Evolutionary conservation across 495 filamentous ascomycete species (phyloP).

Genomic region (Apodospora peruviana): DNA sequence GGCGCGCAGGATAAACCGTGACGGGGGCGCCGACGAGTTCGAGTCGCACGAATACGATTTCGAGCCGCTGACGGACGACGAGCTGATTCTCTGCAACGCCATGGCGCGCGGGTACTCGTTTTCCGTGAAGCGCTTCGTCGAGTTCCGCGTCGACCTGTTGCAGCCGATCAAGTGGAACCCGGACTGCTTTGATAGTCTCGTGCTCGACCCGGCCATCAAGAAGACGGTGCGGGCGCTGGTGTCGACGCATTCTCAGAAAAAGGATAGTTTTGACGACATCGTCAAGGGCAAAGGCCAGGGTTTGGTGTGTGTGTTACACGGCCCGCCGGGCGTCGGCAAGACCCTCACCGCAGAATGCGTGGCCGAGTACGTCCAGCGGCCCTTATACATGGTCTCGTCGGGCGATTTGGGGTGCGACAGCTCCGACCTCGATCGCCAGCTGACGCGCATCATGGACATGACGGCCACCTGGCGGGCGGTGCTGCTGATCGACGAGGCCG

Average conservation of each 20-base stretch:
- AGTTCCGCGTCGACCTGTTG: slow-evolving; percentile 28
- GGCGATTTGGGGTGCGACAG: slow-evolving; percentile 44
- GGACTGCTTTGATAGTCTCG: slow-evolving; percentile 47
- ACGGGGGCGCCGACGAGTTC: slow-evolving; percentile 1
- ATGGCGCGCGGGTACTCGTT: slow-evolving; percentile 33
- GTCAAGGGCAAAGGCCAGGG: slow-evolving; percentile 32
- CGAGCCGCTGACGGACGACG: slow-evolving; percentile 22
- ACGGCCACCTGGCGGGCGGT: slow-evolving; percentile 51
- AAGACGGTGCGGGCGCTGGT: slow-evolving; percentile 49
- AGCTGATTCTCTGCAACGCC: slow-evolving; percentile 22
- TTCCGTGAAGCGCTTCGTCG: slow-evolving; percentile 21
- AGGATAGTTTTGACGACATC: slow-evolving; percentile 30
- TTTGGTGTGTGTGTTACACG: slow-evolving; percentile 37
- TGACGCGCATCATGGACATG: slow-evolving; percentile 47
- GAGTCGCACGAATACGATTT: slow-evolving; percentile 8
- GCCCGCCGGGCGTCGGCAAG: slow-evolving; percentile 35
- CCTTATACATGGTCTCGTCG: slow-evolving; percentile 48
- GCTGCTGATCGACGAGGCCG: slow-evolving; percentile 49
- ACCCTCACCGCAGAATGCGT: slow-evolving; percentile 40
- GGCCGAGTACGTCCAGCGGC: slow-evolving; percentile 45
- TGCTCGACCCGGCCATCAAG: slow-evolving; percentile 46
- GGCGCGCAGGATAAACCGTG: not conserved
- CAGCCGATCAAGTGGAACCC: slow-evolving; percentile 25
- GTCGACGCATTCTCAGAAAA: slow-evolving; percentile 24
- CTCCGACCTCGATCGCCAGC: slow-evolving; percentile 17